Conservation (phyloP, 2,329 filamentous ascomycete genomes). For the Botrytis fabae region DNA sequence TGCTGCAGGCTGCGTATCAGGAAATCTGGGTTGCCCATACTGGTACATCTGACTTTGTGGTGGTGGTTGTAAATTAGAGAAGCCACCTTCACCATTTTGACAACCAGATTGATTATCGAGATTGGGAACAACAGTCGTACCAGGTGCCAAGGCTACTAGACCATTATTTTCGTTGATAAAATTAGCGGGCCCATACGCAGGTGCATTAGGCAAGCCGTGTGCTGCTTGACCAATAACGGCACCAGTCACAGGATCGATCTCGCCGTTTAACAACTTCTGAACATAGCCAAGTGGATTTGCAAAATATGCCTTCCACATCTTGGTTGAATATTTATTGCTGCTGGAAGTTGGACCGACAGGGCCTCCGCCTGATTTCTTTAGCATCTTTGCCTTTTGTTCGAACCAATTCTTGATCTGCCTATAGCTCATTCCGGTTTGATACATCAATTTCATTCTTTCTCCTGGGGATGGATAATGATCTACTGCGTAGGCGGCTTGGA, state of each 20-base stretch:
- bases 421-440: background rate
- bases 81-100: background rate
- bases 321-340: background rate
- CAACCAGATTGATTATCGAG: background rate
- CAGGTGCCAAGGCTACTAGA: background rate
- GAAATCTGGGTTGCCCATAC: background rate
- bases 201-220: background rate
- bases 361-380: background rate
- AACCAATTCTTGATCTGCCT: slow-evolving; percentile 5
- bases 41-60: background rate
- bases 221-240: background rate
- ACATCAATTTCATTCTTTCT: background rate
- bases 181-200: background rate
- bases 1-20: no score
- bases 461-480: background rate
- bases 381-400: background rate
- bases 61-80: background rate
- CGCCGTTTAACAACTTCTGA: background rate
- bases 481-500: background rate
- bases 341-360: background rate
- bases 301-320: slow-evolving; percentile 3
- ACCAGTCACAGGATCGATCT: background rate
- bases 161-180: background rate
- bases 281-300: background rate
- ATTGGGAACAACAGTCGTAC: background rate